Evolutionary conservation across 2,329 filamentous ascomycete genomes (phyloP), one percentile per base, ranked within the genome.

Genomic region (Pseudogymnoascus sp.): DNA sequence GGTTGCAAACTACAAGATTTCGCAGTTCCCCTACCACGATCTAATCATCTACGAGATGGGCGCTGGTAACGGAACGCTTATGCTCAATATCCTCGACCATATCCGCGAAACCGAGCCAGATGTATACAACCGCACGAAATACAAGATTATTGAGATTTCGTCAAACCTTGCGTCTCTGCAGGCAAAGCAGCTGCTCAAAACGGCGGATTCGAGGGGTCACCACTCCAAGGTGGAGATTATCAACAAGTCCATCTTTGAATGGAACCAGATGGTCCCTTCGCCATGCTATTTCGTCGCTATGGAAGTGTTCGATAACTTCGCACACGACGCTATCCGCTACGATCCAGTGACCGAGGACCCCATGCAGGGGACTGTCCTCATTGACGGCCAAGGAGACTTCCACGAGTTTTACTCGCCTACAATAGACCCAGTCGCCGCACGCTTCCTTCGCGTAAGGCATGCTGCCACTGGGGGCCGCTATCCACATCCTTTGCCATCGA

Each of bases 11-110:
- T 99, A 99, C 81, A 91, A 94, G 72, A 84, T 97, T 72, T 90
- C 90, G 47, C 84, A 91, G 61, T 97, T 94, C 73, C 94, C 94
- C 2, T 97, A 97, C 78, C 87, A 97, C 75, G 94, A 99, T 75
- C 83, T 99, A 59, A 90, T 96, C 69, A 95, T 99, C 73, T 99
- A 97, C 81, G 94, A 99, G 74, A 96, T 99, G 89, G 94, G 94
- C 59, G 94, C 94, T 38, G 94, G 94, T 68, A 93, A 96, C 69
- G 94, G 94, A 64, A 99, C 95, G 0, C 83, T 99, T 71, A 99
- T 99, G 94, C 81, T 94, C 71, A 99, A 99, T 74, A 92, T 99
- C 62, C 82, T 99, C 64, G 93, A 99, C 78, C 96, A 95, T 74
- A 96, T 99, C 73, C 89, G 92, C 64, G 87, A 90, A 66, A 81